phyloP scores from a whole-genome alignment of 257 asterid species.

The Asclepias syriaca region DNA sequence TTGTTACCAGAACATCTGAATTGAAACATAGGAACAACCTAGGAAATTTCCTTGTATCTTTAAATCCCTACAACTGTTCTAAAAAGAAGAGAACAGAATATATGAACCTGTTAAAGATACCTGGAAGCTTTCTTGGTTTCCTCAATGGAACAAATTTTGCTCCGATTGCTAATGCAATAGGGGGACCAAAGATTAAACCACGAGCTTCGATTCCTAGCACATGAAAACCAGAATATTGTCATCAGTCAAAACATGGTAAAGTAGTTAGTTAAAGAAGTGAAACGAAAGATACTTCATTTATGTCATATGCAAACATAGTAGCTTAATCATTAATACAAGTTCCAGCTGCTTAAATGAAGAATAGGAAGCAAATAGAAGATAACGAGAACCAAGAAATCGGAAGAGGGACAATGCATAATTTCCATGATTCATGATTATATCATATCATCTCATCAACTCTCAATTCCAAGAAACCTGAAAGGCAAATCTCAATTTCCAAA shows the following conservation, averaged over 20 bases:
- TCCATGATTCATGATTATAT: neutral
- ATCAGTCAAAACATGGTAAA: neutral
- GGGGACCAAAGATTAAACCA: constrained; percentile 77
- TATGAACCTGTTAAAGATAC: constrained; percentile 18
- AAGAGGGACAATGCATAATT: neutral
- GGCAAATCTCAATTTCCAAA: neutral
- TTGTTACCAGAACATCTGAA: neutral
- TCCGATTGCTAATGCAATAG: constrained; percentile 81
- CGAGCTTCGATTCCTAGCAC: constrained; percentile 76
- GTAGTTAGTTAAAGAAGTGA: neutral
- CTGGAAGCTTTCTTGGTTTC: constrained; percentile 70
- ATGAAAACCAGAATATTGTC: neutral
- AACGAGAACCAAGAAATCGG: neutral
- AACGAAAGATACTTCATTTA: neutral
- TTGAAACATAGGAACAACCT: neutral
- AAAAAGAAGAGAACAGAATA: neutral
- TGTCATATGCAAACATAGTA: neutral
- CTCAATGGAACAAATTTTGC: constrained; percentile 86
- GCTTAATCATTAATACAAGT: neutral
- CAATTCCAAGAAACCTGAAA: neutral
- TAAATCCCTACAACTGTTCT: neutral
- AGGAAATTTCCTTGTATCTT: neutral
- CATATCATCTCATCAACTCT: neutral
- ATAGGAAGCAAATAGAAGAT: neutral
- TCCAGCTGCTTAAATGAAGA: neutral